These are phyloP conservation scores for Aspergillus avenaceus DNA, from an alignment of 495 filamentous ascomycete species.

Conservation along the genomic window DNA sequence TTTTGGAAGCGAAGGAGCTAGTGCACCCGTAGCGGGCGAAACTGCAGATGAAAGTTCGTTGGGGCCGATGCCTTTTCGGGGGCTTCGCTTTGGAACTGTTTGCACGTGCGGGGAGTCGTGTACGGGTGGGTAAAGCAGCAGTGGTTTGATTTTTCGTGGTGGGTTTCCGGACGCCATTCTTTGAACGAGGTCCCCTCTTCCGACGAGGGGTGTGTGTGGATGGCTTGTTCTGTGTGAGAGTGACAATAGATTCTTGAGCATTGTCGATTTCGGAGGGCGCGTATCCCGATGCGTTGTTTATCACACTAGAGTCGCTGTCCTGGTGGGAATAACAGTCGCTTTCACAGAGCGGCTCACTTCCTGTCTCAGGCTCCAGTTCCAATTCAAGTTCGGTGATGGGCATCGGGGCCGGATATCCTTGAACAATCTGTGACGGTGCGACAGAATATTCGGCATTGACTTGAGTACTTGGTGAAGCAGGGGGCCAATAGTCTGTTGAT, in stretches of 20 bases:
- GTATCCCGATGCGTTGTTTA: background rate
- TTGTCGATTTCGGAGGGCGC: background rate
- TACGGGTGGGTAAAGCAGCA: no score
- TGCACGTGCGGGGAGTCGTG: no score
- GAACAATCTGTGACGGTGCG: background rate
- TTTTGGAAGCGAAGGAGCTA: conserved; percentile 85
- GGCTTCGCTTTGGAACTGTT: conserved; percentile 4
- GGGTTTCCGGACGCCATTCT: background rate
- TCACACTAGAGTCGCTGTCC: background rate
- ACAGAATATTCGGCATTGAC: conserved; percentile 12
- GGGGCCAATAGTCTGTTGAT: conserved; percentile 9
- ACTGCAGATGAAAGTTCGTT: conserved; percentile 73
- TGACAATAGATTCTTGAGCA: background rate
- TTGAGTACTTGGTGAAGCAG: conserved; percentile 15
- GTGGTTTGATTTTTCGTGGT: conserved; percentile 1
- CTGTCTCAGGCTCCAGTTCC: background rate
- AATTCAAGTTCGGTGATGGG: conserved; percentile 5
- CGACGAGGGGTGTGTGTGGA: background rate
- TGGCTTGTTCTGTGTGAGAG: background rate
- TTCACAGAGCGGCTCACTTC: background rate
- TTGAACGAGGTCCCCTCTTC: background rate
- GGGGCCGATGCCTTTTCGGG: conserved; percentile 24
- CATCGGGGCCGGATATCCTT: conserved; percentile 3
- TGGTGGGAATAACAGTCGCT: background rate
- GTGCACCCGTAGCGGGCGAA: conserved; percentile 79